Evolutionary conservation across 2,329 filamentous ascomycete species (phyloP).

Genomic region (Tricladium varicosporioides): DNA sequence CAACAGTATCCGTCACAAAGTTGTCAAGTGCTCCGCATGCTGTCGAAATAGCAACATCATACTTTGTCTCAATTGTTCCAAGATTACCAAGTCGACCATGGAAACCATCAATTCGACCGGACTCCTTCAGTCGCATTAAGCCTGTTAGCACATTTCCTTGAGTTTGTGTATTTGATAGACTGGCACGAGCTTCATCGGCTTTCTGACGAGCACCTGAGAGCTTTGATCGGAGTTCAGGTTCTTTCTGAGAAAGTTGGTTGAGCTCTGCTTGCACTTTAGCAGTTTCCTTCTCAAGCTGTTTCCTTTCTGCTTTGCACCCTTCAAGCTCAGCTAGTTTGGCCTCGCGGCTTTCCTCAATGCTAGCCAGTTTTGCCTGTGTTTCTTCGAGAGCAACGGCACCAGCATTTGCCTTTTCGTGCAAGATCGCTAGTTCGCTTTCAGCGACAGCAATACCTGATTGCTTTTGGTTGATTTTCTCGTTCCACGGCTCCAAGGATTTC

Average conservation of each 20-base stretch:
- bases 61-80: conserved; percentile 88
- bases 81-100: conserved; percentile 93
- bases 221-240: conserved; percentile 78
- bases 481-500: conserved; percentile 94
- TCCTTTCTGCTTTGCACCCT: conserved; percentile 70
- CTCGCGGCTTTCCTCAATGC: conserved; percentile 68
- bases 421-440: conserved; percentile 89
- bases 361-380: conserved; percentile 72
- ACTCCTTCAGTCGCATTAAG: conserved; percentile 92
- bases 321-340: conserved; percentile 74
- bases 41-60: conserved; percentile 97
- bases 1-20: conserved; percentile 94
- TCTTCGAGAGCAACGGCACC: conserved; percentile 83
- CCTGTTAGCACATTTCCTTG: conserved; percentile 90
- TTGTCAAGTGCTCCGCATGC: conserved; percentile 91
- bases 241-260: conserved; percentile 68
- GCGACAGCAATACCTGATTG: conserved; percentile 91
- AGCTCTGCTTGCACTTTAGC: conserved; percentile 71
- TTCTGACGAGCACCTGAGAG: conserved; percentile 90
- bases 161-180: conserved; percentile 84
- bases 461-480: conserved; percentile 94
- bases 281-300: conserved; percentile 70
- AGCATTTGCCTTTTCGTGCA: conserved; percentile 85
- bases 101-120: conserved; percentile 94
- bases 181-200: conserved; percentile 92